Base-by-base conservation (phyloP, 192 early-diverging fungal species). In the Coemansia pectinata region DNA sequence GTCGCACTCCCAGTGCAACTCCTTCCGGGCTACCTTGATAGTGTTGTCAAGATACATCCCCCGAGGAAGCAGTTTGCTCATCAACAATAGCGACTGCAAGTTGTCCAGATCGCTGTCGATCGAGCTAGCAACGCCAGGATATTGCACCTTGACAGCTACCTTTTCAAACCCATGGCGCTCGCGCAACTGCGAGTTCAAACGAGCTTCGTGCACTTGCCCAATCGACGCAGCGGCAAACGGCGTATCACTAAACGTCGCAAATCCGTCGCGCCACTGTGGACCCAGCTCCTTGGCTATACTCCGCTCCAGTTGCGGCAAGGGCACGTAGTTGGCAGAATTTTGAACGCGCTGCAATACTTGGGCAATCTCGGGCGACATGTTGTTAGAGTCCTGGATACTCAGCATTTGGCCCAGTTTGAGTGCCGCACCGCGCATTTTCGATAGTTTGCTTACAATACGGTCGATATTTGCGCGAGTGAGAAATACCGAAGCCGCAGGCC, bases 331-430 rank as follows among this genome's bases (percentile, higher is more conserved):
- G 40, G 97, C 97, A 10, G 87, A 88, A 67, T 95, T 94, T 73
- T 99, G 97, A 21, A 99, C 96, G 11, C 92, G 87, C 58, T 91
- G 74, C 48, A 99, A 70, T 5, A 99, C 86, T 39, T 89, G 71
- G 50, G 94, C 90, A 25, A 99, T 70, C 69, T 97, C 93, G 33
- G 85, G 83, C 2, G 97, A 90, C 25, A 97, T 64, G 78, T 88
- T 86, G 44, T 85, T 85, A 31, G 89, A 88, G 50, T 90, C 89
- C 84, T 99, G 97, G 69, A 99, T 99, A 71, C 91, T 93, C 2
- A 99, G 73, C 95, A 99, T 98, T 76, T 99, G 97, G 5, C 96
- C 97, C 39, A 99, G 87, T 70, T 99, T 99, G 15, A 99, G 79
- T 5, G 97, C 97, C 0, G 97, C 97, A 1, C 97, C 97, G 40